Conservation (phyloP, 2,329 filamentous ascomycete species). For the Neocucurbitaria cava region DNA sequence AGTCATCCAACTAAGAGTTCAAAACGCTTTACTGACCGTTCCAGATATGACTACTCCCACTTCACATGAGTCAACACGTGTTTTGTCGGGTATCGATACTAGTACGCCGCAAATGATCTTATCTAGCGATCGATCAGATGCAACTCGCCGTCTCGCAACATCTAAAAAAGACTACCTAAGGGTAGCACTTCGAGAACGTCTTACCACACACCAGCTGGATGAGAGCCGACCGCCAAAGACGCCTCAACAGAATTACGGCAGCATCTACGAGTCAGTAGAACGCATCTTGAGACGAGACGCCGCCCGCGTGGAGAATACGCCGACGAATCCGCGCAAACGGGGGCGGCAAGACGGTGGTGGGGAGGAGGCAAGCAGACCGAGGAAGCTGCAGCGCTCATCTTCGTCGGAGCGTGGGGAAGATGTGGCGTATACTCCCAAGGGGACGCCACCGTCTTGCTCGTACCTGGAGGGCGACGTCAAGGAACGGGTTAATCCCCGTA, state of each 20-base stretch:
- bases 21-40: background rate
- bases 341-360: background rate
- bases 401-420: background rate
- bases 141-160: background rate
- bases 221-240: background rate
- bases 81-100: background rate
- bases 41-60: background rate
- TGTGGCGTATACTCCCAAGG: background rate
- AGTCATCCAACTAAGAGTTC: background rate
- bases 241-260: background rate
- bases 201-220: background rate
- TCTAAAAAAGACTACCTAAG: background rate
- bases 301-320: background rate
- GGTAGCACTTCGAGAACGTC: background rate
- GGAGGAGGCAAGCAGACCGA: background rate
- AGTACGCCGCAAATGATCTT: background rate
- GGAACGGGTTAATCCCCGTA: background rate
- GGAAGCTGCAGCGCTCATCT: background rate
- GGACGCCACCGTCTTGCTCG: background rate
- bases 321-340: background rate
- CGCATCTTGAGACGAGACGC: background rate
- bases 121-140: background rate
- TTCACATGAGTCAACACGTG: background rate
- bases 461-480: background rate
- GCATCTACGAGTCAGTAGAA: background rate